Evolutionary conservation across 345 rosid species (phyloP).

Genomic region (Streptanthus diversifolius): DNA sequence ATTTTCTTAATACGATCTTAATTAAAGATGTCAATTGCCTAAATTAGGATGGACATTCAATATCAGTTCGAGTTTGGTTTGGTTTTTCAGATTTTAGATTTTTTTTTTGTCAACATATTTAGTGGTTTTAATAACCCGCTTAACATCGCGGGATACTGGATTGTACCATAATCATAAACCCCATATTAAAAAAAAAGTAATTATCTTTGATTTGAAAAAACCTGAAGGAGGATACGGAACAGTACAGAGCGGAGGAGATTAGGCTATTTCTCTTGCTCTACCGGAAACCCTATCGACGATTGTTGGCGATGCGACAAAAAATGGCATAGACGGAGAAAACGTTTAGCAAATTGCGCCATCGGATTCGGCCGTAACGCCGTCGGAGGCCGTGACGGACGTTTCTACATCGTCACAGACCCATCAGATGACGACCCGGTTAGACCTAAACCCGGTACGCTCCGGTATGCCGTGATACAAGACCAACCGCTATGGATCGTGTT

Average conservation of each 20-base stretch:
- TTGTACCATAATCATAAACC: too few species aligned
- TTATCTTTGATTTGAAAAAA: not conserved
- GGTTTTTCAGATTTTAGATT: too few species aligned
- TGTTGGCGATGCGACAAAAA: slow-evolving; percentile 68
- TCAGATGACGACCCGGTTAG: slow-evolving; percentile 53
- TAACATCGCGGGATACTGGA: too few species aligned
- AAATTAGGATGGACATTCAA: too few species aligned
- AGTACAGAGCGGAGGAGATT: slow-evolving; percentile 60
- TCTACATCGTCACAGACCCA: slow-evolving; percentile 51
- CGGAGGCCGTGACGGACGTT: slow-evolving; percentile 69
- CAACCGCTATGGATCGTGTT: slow-evolving; percentile 71
- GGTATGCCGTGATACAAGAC: slow-evolving; percentile 67
- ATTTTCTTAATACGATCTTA: too few species aligned
- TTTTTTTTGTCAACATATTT: too few species aligned
- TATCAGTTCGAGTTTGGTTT: too few species aligned
- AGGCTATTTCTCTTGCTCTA: slow-evolving; percentile 49
- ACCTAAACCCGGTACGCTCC: slow-evolving; percentile 67
- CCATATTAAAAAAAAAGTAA: too few species aligned
- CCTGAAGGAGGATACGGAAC: slow-evolving; percentile 57
- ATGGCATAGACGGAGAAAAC: slow-evolving; percentile 52
- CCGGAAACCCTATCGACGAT: slow-evolving; percentile 74
- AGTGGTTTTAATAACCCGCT: too few species aligned
- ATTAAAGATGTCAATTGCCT: too few species aligned
- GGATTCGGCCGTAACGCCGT: slow-evolving; percentile 73
- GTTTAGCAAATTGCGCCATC: slow-evolving; percentile 53